phyloP scores from a whole-genome alignment of 495 filamentous ascomycete species.

The Letharia columbiana region DNA sequence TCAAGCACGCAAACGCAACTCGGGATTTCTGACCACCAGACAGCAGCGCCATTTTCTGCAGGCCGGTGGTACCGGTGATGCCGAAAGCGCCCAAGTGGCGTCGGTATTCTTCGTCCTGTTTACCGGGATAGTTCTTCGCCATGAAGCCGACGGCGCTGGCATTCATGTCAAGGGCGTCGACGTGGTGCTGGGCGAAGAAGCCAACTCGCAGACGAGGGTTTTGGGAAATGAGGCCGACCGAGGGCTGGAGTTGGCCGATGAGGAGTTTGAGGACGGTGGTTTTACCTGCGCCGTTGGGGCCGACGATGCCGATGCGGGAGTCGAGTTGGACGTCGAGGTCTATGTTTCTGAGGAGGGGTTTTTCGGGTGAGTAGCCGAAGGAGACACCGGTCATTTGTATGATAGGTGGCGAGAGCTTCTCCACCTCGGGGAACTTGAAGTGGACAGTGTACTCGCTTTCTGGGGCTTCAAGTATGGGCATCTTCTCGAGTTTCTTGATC shows the following conservation, averaged over 20 bases:
- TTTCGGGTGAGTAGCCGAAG: conserved; percentile 81
- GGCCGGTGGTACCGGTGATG: conserved; percentile 93
- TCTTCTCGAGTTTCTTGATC: conserved; percentile 97
- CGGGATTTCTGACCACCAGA: conserved; percentile 98
- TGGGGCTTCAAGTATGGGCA: conserved; percentile 84
- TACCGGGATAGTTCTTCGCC: conserved; percentile 83
- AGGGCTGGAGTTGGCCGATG: conserved; percentile 73
- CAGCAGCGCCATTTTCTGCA: conserved; percentile 90
- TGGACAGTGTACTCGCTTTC: conserved; percentile 94
- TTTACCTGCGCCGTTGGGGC: conserved; percentile 97
- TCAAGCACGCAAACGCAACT: conserved; percentile 93
- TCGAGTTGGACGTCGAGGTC: conserved; percentile 97
- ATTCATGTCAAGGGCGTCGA: conserved; percentile 89
- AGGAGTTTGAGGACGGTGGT: conserved; percentile 93
- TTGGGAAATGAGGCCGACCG: conserved; percentile 72
- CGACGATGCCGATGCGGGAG: conserved; percentile 95
- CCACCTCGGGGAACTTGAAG: conserved; percentile 96
- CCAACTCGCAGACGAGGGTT: conserved; percentile 82
- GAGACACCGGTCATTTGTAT: conserved; percentile 91
- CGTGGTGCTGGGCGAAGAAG: conserved; percentile 98
- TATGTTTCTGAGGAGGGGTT: conserved; percentile 70
- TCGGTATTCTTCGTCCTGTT: conserved; percentile 92
- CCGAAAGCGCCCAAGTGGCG: conserved; percentile 94
- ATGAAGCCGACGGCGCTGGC: conserved; percentile 88
- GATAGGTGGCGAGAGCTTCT: conserved; percentile 94